Evolutionary conservation across 2,329 filamentous ascomycete species (phyloP), one percentile per base, ranked within the genome.

Genomic region (Plenodomus biglobosus): DNA sequence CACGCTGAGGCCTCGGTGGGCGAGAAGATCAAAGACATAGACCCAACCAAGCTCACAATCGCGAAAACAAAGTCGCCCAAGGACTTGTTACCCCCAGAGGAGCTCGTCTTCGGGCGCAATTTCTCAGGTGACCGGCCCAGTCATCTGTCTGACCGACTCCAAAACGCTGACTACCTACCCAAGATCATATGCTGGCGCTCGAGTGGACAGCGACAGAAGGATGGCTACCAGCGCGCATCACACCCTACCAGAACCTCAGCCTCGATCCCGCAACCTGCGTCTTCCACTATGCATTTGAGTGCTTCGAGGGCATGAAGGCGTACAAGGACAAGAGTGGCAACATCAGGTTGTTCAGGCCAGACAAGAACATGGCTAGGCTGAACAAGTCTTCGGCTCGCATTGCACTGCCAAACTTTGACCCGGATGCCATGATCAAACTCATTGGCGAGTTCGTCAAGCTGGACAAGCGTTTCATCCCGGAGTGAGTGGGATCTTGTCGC

Each of bases 261-360:
- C 87, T 99, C 64, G 94, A 97, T 73, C 94, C 94, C 20, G 90
- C 94, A 37, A 94, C 90, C 27, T 97, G 92, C 76, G 94, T 97
- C 55, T 92, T 99, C 77, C 94, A 99, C 82, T 99, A 99, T 75
- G 94, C 90, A 40, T 97, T 97, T 70, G 90, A 95, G 75, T 94
- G 88, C 73, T 99, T 99, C 75, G 94, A 99, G 79, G 94, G 94
- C 62, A 96, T 97, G 91, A 99, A 99, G 80, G 94, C 94, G 51
- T 99, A 99, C 82, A 95, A 92, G 75, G 90, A 95, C 76, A 84
- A 81, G 65, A 71, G 83, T 37, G 90, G 90, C 62, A 77, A 85
- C 50, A 83, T 96, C 61, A 86, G 92, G 46, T 80, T 99, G 45
- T 99, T 99, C 82, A 85, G 94, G 27, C 94, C 94, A 2, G 87